Evolutionary conservation across 176 grass and related monocot species (phyloP).

Genomic region (Cenchrus purpureus): DNA sequence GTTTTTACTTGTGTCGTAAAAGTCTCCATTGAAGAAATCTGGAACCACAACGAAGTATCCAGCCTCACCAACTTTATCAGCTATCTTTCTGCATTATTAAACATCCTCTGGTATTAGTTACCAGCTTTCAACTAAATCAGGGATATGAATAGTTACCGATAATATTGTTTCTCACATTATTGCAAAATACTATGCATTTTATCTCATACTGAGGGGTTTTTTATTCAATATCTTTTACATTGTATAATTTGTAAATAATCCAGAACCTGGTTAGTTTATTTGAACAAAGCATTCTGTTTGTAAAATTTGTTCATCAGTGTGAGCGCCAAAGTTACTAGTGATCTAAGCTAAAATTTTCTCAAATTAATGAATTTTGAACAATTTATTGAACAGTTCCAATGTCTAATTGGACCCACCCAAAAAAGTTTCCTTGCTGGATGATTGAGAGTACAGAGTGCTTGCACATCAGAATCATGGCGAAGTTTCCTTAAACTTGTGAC

Average conservation of each 20-base stretch:
- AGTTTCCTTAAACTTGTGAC: no score
- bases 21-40: constrained; percentile 41
- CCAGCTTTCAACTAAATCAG: not conserved
- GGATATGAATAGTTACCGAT: not conserved
- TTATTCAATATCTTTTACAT: no score
- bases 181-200: not conserved
- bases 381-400: no score
- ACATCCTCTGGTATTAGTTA: not conserved
- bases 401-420: no score
- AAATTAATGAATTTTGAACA: no score
- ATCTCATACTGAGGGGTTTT: not conserved
- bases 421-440: no score
- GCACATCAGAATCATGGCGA: no score
- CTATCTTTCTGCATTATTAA: constrained; percentile 24
- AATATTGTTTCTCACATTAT: not conserved
- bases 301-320: not conserved
- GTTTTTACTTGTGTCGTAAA: not conserved
- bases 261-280: not conserved
- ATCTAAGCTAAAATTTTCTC: no score
- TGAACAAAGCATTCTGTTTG: not conserved
- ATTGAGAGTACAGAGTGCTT: no score
- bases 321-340: not conserved
- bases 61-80: constrained; percentile 25
- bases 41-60: constrained; percentile 42
- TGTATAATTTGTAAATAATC: no score